Base-by-base conservation (phyloP, 495 filamentous ascomycete species). In the Penicillium antarcticum region DNA sequence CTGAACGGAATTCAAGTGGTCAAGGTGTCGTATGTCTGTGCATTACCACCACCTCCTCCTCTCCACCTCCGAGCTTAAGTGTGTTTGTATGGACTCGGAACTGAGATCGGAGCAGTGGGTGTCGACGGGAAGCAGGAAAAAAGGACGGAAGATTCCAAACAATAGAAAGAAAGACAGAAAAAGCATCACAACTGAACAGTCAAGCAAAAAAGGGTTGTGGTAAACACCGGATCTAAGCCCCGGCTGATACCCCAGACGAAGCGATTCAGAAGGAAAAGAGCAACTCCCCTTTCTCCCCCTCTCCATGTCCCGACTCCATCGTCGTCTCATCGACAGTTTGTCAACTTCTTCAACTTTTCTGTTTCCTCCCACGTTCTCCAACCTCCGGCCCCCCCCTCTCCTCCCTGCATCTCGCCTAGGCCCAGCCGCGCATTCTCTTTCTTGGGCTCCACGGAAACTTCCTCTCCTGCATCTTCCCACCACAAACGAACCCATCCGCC, bases 351-450 rank as follows among this genome's bases (percentile, higher is more conserved):
- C 42, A 39, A 29, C 7, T 29, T 29, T 29, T 9, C 8, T 7
- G 2, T 48, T 39, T 50, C 45, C 46, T 41, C 32, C 23, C 23
- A 46, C 51, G 46, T 49, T 37, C 43, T 45, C 46, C 36, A 24
- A 53, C 45, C 29, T 45, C 47, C 50, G 29, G 40, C 47, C 38
- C 34, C 53, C 38, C 34, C 53, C 39, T 8, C 47, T 50, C 54
- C 37, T 55, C 46, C 46, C 53, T 60, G 48, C 58, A 55, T 62
- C 59, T 60, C 62, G 56, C 52, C 59, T 60, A 58, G 55, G 36
- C 56, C 56, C 49, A 48, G 43, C 55, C 61, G 62, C 62, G 62
- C 62, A 63, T 66, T 63, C 60, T 66, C 62, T 66, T 58, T 60
- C 58, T 64, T 56, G 60, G 49, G 52, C 58, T 51, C 56, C 55